Evolutionary conservation across 2,329 filamentous ascomycete genomes (phyloP), one percentile per base, ranked within the genome.

Genomic region (Phoma sp.): DNA sequence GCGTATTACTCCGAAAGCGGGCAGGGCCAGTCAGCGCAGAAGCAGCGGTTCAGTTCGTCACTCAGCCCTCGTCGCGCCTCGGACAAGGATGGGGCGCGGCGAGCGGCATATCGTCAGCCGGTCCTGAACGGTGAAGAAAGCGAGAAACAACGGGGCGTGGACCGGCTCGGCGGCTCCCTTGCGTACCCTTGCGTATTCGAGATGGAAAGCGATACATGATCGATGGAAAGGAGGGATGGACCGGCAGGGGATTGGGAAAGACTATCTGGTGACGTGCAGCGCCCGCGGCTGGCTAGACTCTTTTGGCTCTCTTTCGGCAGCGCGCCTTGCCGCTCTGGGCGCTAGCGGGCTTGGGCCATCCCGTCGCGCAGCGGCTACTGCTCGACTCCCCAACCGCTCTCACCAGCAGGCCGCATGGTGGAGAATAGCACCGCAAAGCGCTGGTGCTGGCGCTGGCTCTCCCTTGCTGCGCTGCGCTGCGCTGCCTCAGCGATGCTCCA

Each of bases 1-100:
- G 70, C 70, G 68, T 71, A 71, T 69, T 61, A 48, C 64, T 68
- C 71, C 69, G 64, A 73, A 73, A 71, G 66, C 48, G 62, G 68
- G 58, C 56, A 61, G 53, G 55, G 60, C 61, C 66, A 62, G 57
- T 62, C 54, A 52, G 52, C 36, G 50, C 38, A 45, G 47, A 39
- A 32, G 39, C 52, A 57, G 61, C 61, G 47, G 43, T 43, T 33
- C 33, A 51, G 33, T 47, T 43, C 39, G 37, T 50, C 46, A 55
- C 52, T 50, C 47, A 49, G 46, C 52, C 46, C 41, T 50, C 30
- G 46, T 55, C 27, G 46, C 46, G 46, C 52, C 46, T 46, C 41
- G 42, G 51, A 47, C 47, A 25, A 54, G 42, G 39, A 32, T 33
- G 32, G 47, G 35, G 50, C 24, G 53, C 60, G 64, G 62, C 63